Evolutionary conservation across 2,329 filamentous ascomycete species (phyloP).

Genomic region (Colletotrichum costaricense): DNA sequence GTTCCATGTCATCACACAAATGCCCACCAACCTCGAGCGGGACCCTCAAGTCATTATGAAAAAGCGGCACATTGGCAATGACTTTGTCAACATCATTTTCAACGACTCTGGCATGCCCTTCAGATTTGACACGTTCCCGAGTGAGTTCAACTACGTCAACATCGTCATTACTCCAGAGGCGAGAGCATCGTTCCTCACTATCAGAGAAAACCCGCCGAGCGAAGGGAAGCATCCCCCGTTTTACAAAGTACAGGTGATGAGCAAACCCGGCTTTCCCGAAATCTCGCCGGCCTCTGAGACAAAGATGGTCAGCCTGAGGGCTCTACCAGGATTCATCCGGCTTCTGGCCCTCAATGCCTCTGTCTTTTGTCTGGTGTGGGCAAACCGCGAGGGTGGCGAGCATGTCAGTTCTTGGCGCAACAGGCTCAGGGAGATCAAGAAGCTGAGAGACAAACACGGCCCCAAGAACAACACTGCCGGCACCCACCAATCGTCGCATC

Average conservation of each 20-base stretch:
- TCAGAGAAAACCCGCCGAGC: constrained; percentile 55
- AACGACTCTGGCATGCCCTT: constrained; percentile 95
- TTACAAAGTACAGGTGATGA: constrained; percentile 91
- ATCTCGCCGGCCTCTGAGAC: constrained; percentile 90
- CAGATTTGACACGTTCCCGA: constrained; percentile 90
- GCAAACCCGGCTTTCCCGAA: constrained; percentile 88
- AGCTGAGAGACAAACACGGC: constrained; percentile 77
- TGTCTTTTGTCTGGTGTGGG: constrained; percentile 94
- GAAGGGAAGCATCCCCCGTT: constrained; percentile 64
- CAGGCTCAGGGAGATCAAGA: constrained; percentile 85
- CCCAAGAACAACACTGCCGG: constrained; percentile 53
- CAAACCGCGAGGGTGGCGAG: constrained; percentile 79
- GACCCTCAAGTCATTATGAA: constrained; percentile 85
- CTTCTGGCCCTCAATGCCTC: constrained; percentile 92
- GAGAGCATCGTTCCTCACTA: constrained; percentile 78
- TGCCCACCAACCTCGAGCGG: constrained; percentile 86
- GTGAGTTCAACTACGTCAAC: constrained; percentile 96
- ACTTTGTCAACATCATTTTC: constrained; percentile 98
- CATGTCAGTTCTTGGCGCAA: constrained; percentile 91
- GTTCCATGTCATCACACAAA: constrained; percentile 96
- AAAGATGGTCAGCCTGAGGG: constrained; percentile 87
- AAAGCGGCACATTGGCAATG: constrained; percentile 96
- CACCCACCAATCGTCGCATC: constrained; percentile 37
- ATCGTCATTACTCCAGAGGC: constrained; percentile 95
- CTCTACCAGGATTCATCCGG: constrained; percentile 86